Conservation (phyloP, 202 grass and related monocot genomes). For the Zizania palustris region DNA sequence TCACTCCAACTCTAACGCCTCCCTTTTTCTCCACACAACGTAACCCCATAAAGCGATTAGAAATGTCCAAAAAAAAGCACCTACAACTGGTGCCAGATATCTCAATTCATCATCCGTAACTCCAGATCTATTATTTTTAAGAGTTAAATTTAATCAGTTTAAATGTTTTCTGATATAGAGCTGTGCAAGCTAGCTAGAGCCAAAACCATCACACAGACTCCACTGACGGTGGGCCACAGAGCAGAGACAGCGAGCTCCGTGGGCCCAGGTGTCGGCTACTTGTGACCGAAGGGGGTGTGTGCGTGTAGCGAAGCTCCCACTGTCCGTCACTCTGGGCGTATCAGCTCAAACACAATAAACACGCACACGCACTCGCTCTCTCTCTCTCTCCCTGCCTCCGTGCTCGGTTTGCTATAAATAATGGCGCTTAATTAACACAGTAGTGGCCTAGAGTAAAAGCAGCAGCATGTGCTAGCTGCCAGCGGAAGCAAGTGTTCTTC, state of each 20-base stretch:
- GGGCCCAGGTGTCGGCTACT: background rate
- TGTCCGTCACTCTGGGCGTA: background rate
- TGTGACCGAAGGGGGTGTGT: accelerated
- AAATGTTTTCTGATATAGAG: too few species aligned
- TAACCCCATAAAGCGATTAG: background rate
- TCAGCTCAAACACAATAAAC: background rate
- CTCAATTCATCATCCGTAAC: too few species aligned
- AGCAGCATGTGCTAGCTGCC: conserved; percentile 41
- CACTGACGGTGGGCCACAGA: too few species aligned
- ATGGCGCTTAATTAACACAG: conserved; percentile 30
- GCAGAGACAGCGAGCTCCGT: too few species aligned
- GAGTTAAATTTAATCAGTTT: too few species aligned
- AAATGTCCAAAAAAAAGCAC: background rate
- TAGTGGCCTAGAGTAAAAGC: conserved; percentile 24
- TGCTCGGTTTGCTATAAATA: background rate
- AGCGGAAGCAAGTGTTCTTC: background rate
- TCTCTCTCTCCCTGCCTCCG: background rate
- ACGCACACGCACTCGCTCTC: background rate
- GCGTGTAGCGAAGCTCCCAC: background rate
- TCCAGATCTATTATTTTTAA: too few species aligned
- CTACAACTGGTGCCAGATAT: background rate
- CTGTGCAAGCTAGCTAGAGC: too few species aligned
- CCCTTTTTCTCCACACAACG: conserved; percentile 18
- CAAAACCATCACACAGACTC: background rate
- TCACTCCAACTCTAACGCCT: background rate